phyloP scores from a whole-genome alignment of 768 basidiomycete species.

The Baorangia bicolor region DNA sequence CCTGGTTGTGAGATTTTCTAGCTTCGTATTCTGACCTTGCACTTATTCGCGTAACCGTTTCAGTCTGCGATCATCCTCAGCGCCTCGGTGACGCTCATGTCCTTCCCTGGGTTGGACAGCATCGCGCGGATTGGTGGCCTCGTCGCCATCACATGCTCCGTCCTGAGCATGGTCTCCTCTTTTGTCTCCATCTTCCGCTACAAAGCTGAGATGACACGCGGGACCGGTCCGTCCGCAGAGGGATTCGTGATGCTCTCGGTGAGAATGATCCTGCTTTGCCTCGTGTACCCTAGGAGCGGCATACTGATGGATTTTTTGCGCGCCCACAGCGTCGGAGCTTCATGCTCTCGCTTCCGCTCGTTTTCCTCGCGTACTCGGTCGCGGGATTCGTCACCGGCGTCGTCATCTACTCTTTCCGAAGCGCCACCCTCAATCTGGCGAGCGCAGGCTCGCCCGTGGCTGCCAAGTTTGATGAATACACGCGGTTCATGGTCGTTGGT shows the following conservation, averaged over 20 bases:
- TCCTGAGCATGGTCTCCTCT: constrained; percentile 66
- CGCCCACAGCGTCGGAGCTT: constrained; percentile 46
- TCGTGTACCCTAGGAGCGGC: background rate
- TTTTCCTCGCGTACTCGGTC: constrained; percentile 71
- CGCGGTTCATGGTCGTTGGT: constrained; percentile 62
- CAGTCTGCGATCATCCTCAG: constrained; percentile 82
- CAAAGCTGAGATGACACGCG: constrained; percentile 62
- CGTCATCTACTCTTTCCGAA: constrained; percentile 64
- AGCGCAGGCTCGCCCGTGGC: constrained; percentile 30
- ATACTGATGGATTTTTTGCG: background rate
- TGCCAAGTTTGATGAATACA: constrained; percentile 55
- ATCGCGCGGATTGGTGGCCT: constrained; percentile 63
- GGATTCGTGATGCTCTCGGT: constrained; percentile 57
- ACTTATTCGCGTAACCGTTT: constrained; percentile 3
- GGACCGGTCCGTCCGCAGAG: constrained; percentile 44
- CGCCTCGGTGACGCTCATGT: constrained; percentile 78
- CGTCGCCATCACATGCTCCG: constrained; percentile 66
- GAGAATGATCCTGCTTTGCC: constrained; percentile 16
- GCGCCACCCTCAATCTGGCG: constrained; percentile 40
- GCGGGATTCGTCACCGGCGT: constrained; percentile 66
- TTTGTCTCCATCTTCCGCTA: constrained; percentile 68
- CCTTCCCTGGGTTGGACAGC: constrained; percentile 70
- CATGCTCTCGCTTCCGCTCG: constrained; percentile 68
- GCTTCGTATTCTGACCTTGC: background rate
- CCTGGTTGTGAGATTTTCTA: constrained; percentile 50